phyloP scores from a whole-genome alignment of 2,329 filamentous ascomycete genomes.

The Pseudogymnoascus sp. region DNA sequence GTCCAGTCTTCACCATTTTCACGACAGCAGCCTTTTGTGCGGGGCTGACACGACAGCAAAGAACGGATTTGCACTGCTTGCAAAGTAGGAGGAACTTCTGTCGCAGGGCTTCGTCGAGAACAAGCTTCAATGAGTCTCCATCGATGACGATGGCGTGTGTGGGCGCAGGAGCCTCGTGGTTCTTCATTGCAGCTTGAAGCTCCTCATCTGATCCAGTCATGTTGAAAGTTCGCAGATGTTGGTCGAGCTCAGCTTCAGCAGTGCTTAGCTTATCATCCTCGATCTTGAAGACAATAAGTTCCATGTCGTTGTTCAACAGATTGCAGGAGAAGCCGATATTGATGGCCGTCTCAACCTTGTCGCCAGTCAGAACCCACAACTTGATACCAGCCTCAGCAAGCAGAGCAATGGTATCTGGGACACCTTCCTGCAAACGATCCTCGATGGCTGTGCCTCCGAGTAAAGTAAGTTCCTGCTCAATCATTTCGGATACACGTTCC shows the following conservation, averaged over 20 bases:
- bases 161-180: slow-evolving; percentile 76
- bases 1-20: slow-evolving; percentile 84
- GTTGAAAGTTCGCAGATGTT: slow-evolving; percentile 63
- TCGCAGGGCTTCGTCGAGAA: slow-evolving; percentile 72
- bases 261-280: slow-evolving; percentile 60
- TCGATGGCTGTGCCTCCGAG: slow-evolving; percentile 95
- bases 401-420: slow-evolving; percentile 89
- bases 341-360: slow-evolving; percentile 99
- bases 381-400: slow-evolving; percentile 94
- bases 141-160: slow-evolving; percentile 94
- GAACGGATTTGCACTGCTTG: slow-evolving; percentile 92
- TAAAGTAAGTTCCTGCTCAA: slow-evolving; percentile 82
- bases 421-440: slow-evolving; percentile 91
- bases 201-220: slow-evolving; percentile 83
- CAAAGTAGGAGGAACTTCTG: slow-evolving; percentile 92
- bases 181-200: slow-evolving; percentile 67
- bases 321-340: slow-evolving; percentile 99
- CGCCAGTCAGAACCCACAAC: slow-evolving; percentile 94
- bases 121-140: slow-evolving; percentile 84
- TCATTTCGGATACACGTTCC: slow-evolving; percentile 79
- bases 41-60: slow-evolving; percentile 95
- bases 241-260: slow-evolving; percentile 66
- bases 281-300: slow-evolving; percentile 82
- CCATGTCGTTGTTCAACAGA: slow-evolving; percentile 94
- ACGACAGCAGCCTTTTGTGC: slow-evolving; percentile 98